Evolutionary conservation across 352 stramenopile species (phyloP), one percentile per base, ranked within the genome.

Genomic region (Phytophthora citrophthora): DNA sequence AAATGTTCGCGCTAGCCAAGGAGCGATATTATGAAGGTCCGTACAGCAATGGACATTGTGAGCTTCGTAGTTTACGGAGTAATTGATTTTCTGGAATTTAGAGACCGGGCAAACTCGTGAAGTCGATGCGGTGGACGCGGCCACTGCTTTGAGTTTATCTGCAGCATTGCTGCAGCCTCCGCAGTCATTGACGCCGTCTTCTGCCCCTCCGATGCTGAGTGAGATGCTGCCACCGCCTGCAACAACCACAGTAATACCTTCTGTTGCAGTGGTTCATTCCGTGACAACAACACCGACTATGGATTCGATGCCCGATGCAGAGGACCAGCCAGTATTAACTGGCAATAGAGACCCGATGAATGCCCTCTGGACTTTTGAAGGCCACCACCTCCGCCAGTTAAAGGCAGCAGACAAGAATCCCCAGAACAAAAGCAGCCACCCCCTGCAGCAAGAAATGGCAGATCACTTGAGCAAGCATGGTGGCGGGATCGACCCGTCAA

Each of bases 321-420:
- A 68, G 5, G 61, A 72, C 8, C 47, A 66, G 4, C 18, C 49
- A 15, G 34, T 23, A 20, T n/a, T 68, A 18, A 63, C 56, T 23
- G 62, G 53, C 16, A 45, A 56, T 6, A 78, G 79, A 47, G 73
- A 89, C 53, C 70, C 66, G 39, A 86, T 86, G 72, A 87, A 88
- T 4, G 83, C 83, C 16, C 59, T 91, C 44, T 89, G 81, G 80
- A 89, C 55, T 11, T 91, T 91, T 43, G 70, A 79, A 44, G 83
- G 83, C 2, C 83, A 91, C 55, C 69, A 60, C 3, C 55, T 91
- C 24, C 69, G 74, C 3, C 65, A 88, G 32, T 46, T 91, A 23
- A 70, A 72, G 49, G 49, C 75, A 3, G 76, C 76, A 1, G 46
- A 63, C 34, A 75, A 74, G 45, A 84, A 86, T 23, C 73, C 75